Evolutionary conservation across 2,329 filamentous ascomycete species (phyloP), one percentile per base, ranked within the genome.

Genomic region (Scytalidium sp.): DNA sequence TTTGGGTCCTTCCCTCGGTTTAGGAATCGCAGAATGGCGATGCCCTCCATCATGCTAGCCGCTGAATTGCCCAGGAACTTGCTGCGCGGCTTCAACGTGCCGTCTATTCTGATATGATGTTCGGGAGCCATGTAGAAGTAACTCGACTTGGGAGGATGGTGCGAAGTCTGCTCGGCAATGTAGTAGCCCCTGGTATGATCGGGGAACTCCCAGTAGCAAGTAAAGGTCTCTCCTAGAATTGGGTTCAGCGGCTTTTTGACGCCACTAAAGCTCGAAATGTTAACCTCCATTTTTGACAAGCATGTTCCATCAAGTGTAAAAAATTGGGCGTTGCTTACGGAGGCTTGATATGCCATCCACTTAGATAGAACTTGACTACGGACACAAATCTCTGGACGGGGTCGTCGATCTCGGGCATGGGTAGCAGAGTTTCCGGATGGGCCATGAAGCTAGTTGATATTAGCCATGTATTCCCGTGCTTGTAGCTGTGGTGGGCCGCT

Each of bases 161-260:
- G 94, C 22, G 92, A 97, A 1, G 94, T 99, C 70, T 99, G 94
- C 71, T 99, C 94, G 43, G 93, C 85, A 60, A 99, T 90, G 73
- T 99, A 99, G 74, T 96, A 99, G 55, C 89, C 93, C 58, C 83
- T 84, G 25, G 90, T 96, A 17, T 85, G 77, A 69, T 95, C 88
- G 13, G 86, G 81, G 55, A 96, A 86, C 59, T 97, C 88, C 94
- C 94, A 99, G 70, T 94, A 97, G 69, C 93, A 92, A 46, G 90
- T 93, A 66, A 92, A 97, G 42, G 88, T 87, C 72, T 99, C 94
- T 65, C 94, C 94, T 19, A 99, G 82, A 53, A 99, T 93, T 1
- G 94, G 94, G 68, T 99, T 99, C 55, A 99, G 75, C 41, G 94
- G 94, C 67, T 99, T 99, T 78, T 99, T 99, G 61, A 99, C 94